Base-by-base conservation (phyloP, 768 basidiomycete genomes). In the Daedalea quercina region DNA sequence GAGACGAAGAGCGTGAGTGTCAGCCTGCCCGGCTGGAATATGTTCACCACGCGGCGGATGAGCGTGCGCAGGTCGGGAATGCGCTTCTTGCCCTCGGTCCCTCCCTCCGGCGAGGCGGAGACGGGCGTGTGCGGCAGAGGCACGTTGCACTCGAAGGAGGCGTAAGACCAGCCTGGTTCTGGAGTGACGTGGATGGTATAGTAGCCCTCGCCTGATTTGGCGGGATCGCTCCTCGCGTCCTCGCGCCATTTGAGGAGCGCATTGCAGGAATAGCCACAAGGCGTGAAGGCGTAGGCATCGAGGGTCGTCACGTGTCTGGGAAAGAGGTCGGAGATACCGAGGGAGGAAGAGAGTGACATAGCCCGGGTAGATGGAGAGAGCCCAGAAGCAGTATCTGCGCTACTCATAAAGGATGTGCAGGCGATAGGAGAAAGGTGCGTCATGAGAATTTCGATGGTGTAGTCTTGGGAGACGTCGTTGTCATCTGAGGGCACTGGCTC, bases 111-210 rank as follows among this genome's bases (percentile, higher is more conserved):
- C 43, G 54, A 53, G 51, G 70, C 70, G 37, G 37, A 40, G 15
- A 40, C 7, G 15, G 73, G 68, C 24, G 68, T 65, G 41, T 69
- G 57, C 41, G 72, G 66, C 42, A 86, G 73, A 3, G 91, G 91
- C n/a, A 96, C 82, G 69, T 99, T 99, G 73, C 92, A 95, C 71
- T 99, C 96, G 73, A 99, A 98, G 63, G 89, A 92, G 57, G 96
- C 96, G 69, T 96, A 99, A 44, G 94, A 96, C 89, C 93, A 98
- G 52, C 90, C 95, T 62, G 90, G 85, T 69, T 98, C 96, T 24
- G 96, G 96, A 0, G 96, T 99, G 54, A 98, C 95, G 67, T 99
- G 96, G 52, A 99, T 95, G 7, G 93, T 97, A 67, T 91, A 97
- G 70, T 99, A 99, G 35, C 95, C 92, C 68, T 97, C 96, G 15